These are phyloP conservation scores for Calcarisporium arbuscula DNA, from an alignment of 2,329 filamentous ascomycete genomes.

Conservation along the genomic window DNA sequence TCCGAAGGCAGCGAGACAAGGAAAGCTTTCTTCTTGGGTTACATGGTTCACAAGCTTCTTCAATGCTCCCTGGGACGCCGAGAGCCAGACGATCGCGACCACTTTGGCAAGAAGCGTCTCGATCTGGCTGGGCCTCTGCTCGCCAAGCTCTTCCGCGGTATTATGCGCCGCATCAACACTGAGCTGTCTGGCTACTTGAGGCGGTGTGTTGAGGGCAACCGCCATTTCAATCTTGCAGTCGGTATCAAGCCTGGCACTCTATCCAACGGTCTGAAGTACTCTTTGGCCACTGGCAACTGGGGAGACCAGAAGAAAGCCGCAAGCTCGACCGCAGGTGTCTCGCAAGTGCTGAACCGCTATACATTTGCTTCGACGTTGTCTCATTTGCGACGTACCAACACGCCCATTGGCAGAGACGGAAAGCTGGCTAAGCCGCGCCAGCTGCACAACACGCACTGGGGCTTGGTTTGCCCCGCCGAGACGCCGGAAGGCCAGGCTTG, in stretches of 20 bases:
- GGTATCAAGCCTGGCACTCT: slow-evolving; percentile 88
- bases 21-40: slow-evolving; percentile 97
- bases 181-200: slow-evolving; percentile 90
- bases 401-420: slow-evolving; percentile 92
- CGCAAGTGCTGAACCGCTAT: slow-evolving; percentile 95
- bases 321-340: slow-evolving; percentile 91
- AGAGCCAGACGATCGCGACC: slow-evolving; percentile 94
- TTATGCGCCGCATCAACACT: slow-evolving; percentile 84
- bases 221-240: slow-evolving; percentile 83
- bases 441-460: slow-evolving; percentile 98
- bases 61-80: slow-evolving; percentile 89
- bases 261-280: slow-evolving; percentile 93
- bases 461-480: slow-evolving; percentile 91
- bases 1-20: slow-evolving; percentile 88
- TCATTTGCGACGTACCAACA: slow-evolving; percentile 95
- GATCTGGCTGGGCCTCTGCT: slow-evolving; percentile 91
- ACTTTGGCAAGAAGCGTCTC: slow-evolving; percentile 97
- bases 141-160: slow-evolving; percentile 89
- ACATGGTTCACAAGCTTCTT: slow-evolving; percentile 95
- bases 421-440: slow-evolving; percentile 98
- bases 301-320: slow-evolving; percentile 98
- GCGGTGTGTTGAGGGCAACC: slow-evolving; percentile 81
- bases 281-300: slow-evolving; percentile 96
- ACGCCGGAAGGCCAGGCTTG: slow-evolving; percentile 98
- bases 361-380: slow-evolving; percentile 95